A percentile compares a stretch with the other conserved stretches of the same genome.
Evolutionary conservation across 192 early-diverging fungal genomes (phyloP).

Genomic region (Backusella liffmaniae): DNA sequence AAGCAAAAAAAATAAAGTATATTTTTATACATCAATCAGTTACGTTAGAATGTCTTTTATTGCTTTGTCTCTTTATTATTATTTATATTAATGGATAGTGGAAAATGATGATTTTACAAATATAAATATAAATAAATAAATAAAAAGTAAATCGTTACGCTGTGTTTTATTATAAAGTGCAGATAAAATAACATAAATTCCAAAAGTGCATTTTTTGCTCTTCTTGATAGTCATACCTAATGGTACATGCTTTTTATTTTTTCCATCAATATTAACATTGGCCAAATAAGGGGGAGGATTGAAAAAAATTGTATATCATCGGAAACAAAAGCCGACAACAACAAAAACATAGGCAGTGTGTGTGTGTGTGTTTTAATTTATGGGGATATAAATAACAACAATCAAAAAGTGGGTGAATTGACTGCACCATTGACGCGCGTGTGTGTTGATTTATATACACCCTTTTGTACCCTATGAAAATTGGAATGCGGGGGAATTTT

Average conservation of each 20-base stretch:
- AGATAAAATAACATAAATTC: neutral
- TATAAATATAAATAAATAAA: neutral
- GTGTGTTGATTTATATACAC: neutral
- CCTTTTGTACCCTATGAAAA: too few relatives aligned
- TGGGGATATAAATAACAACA: neutral
- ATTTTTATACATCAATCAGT: neutral
- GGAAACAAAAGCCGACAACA: neutral
- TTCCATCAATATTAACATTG: neutral
- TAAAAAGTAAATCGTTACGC: neutral
- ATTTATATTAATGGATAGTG: too few relatives aligned
- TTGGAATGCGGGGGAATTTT: neutral
- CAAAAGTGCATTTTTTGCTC: neutral
- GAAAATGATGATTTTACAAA: neutral
- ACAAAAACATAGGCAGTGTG: neutral
- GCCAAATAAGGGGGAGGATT: neutral
- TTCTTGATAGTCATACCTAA: conserved; percentile 5
- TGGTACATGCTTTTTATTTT: neutral
- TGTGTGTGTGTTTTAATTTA: neutral
- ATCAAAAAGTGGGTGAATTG: neutral
- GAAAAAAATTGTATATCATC: neutral
- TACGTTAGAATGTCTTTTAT: neutral
- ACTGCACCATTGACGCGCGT: neutral
- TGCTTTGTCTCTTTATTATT: too few relatives aligned
- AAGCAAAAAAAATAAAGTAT: neutral
- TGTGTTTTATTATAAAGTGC: neutral